A percentile compares a stretch with the other conserved stretches of the same genome.
Conservation (phyloP, 164 flowering plant genomes). For the Taxillus chinensis region DNA sequence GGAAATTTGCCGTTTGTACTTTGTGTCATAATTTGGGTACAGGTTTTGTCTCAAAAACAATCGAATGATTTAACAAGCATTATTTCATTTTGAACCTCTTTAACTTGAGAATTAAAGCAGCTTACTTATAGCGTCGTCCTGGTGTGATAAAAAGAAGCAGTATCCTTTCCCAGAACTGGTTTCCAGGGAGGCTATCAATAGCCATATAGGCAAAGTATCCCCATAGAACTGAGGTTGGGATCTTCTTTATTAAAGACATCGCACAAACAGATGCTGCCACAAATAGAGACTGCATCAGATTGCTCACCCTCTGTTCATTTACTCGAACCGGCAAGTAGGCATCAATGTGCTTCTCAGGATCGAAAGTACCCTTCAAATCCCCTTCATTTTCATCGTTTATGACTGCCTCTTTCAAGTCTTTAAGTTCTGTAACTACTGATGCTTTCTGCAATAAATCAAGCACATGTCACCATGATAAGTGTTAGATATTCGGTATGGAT, state of each 20-base stretch:
- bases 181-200: conserved; percentile 46
- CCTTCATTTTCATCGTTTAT: conserved; percentile 18
- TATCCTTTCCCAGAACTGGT: conserved; percentile 44
- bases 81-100: too few species aligned
- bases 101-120: neutral
- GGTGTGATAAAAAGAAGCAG: conserved; percentile 31
- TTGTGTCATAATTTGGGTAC: too few species aligned
- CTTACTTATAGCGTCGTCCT: conserved; percentile 31
- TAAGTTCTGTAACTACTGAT: conserved; percentile 20
- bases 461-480: neutral
- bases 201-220: conserved; percentile 54
- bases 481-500: too few species aligned
- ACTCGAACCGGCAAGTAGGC: conserved; percentile 36
- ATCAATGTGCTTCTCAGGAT: conserved; percentile 41
- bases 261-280: conserved; percentile 33
- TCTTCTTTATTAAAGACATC: conserved; percentile 26
- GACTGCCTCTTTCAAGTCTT: conserved; percentile 30
- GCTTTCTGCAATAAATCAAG: conserved; percentile 9
- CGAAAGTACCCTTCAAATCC: conserved; percentile 15
- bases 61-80: too few species aligned
- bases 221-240: conserved; percentile 54
- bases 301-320: conserved; percentile 45
- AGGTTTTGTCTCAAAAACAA: too few species aligned
- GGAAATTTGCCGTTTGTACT: too few species aligned
- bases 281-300: conserved; percentile 36